Evolutionary conservation across 495 filamentous ascomycete genomes (phyloP), one percentile per base, ranked within the genome.

Genomic region (Terfezia boudieri): DNA sequence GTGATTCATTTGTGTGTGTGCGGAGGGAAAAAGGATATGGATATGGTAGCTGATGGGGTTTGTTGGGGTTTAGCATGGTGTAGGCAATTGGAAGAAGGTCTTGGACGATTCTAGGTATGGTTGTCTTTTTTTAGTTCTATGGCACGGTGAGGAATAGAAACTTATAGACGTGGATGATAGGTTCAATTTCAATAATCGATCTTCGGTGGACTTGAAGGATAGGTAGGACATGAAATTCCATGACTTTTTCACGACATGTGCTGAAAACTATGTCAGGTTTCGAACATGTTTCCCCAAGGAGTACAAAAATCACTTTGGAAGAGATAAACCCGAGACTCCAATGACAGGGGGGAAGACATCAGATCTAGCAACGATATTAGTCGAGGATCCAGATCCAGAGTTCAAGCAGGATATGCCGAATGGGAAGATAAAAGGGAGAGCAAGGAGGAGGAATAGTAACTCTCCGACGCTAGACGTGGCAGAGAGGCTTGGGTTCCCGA

Each of bases 71-170:
- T 16, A 65, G 62, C 59, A 79, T 59, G 81, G 81, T 2, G 76
- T 83, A 58, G 81, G 81, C 5, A 82, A 76, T 58, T 85, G 81
- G 81, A 83, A 79, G 57, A 74, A 75, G 53, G 81, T 85, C 17
- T 61, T 83, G 14, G 68, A 76, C 16, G 73, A 80, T 59, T 64
- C 76, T 4, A 75, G 17, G 41, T 46, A 46, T 20, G 41, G 12
- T 8, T 5, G 2, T 32, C 26, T 5, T 32, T 32, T 32, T 32
- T 1, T 32, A 26, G 26, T 32, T 32, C 26, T 32, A 32, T 32
- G 26, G 26, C 26, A 32, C 26, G 2, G 26, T 5, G 26, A 32
- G 26, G 26, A 32, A 32, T 32, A 32, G 26, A 32, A 32, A 32
- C 26, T 32, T 32, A 32, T 32, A 7, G 4, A 7, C 26, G 26